Evolutionary conservation across 2,329 filamentous ascomycete genomes (phyloP).

Genomic region (Monosporascus sp.): DNA sequence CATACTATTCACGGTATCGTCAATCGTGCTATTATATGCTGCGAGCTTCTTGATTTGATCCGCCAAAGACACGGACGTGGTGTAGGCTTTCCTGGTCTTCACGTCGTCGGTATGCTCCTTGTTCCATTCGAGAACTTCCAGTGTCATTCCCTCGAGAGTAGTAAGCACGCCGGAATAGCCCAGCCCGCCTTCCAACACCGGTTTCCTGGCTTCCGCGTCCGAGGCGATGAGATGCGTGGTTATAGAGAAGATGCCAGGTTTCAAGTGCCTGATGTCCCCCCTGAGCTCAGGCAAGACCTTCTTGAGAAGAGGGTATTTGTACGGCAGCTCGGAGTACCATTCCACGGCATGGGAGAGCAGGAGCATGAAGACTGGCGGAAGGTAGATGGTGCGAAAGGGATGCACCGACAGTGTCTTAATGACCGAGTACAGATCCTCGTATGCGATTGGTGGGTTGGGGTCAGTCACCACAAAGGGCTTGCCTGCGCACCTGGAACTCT

Average conservation of each 20-base stretch:
- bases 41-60: not conserved
- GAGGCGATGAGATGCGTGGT: constrained; percentile 33
- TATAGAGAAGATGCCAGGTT: constrained; percentile 36
- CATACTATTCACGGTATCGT: not conserved
- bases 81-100: not conserved
- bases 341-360: constrained; percentile 32
- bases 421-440: constrained; percentile 30
- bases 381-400: constrained; percentile 25
- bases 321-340: constrained; percentile 28
- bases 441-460: constrained; percentile 35
- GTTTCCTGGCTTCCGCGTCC: constrained; percentile 25
- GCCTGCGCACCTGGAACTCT: constrained; percentile 26
- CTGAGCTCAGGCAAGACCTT: constrained; percentile 25
- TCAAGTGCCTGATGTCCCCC: constrained; percentile 30
- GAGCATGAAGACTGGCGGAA: constrained; percentile 30
- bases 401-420: constrained; percentile 29
- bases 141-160: constrained; percentile 34
- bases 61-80: not conserved
- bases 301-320: constrained; percentile 19
- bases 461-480: constrained; percentile 37
- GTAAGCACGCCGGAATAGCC: constrained; percentile 33
- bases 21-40: not conserved
- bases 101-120: constrained; percentile 24
- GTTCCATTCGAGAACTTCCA: constrained; percentile 38
- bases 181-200: constrained; percentile 31